These are phyloP conservation scores for Ogataea trehalophila DNA, from an alignment of 805 yeast species.

Conservation along the genomic window DNA sequence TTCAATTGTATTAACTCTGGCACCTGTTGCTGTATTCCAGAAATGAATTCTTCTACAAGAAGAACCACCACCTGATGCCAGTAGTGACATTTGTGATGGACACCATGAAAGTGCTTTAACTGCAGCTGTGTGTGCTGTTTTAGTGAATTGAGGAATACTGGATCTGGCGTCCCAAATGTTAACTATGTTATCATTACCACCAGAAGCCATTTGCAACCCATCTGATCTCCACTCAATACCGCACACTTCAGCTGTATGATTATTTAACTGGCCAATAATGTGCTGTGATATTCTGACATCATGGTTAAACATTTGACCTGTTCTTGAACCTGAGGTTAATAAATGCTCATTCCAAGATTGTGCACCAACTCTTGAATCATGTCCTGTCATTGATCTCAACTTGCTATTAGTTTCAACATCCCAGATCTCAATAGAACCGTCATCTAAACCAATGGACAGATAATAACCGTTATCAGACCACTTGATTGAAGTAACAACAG, in stretches of 20 bases:
- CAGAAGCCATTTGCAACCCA: conserved; percentile 82
- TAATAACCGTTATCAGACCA: conserved; percentile 94
- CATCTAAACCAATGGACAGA: conserved; percentile 75
- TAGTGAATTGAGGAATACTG: conserved; percentile 62
- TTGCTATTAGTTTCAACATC: conserved; percentile 75
- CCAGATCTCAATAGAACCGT: conserved; percentile 89
- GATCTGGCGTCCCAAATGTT: conserved; percentile 89
- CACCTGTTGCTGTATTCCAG: conserved; percentile 93
- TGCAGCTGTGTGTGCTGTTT: conserved; percentile 84
- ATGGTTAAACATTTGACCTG: conserved; percentile 79
- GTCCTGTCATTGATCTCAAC: conserved; percentile 72
- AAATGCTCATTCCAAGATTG: conserved; percentile 82
- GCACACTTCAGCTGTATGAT: conserved; percentile 87
- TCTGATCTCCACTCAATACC: conserved; percentile 84
- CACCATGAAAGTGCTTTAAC: conserved; percentile 95
- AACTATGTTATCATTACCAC: conserved; percentile 92
- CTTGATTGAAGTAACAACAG: conserved; percentile 61
- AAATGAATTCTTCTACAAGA: conserved; percentile 84
- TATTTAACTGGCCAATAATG: conserved; percentile 51
- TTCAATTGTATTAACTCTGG: conserved; percentile 78
- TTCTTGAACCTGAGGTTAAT: conserved; percentile 80
- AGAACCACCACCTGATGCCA: conserved; percentile 98
- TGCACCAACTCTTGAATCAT: conserved; percentile 73
- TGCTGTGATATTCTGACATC: conserved; percentile 87
- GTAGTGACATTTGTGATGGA: conserved; percentile 72